phyloP scores from a whole-genome alignment of 2,329 filamentous ascomycete species.

The Phyllosticta citriasiana region DNA sequence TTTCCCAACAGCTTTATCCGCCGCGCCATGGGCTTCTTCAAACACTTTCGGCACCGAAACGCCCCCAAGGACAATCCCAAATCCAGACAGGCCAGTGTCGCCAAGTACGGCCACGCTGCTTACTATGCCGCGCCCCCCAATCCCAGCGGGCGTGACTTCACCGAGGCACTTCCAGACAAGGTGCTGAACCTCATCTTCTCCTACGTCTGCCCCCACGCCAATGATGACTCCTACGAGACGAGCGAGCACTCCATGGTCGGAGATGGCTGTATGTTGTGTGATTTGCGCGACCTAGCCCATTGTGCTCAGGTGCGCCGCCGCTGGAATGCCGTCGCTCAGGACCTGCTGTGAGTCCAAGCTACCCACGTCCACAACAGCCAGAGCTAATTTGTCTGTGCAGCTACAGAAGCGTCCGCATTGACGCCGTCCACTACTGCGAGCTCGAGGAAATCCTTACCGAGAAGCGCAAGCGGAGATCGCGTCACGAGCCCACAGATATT shows the following conservation, averaged over 20 bases:
- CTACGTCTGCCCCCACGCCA: conserved; percentile 72
- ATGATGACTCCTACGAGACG: conserved; percentile 67
- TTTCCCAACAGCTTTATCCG: conserved; percentile 3
- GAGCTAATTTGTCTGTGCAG: conserved; percentile 34
- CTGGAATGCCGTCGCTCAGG: conserved; percentile 55
- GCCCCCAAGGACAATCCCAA: conserved; percentile 18
- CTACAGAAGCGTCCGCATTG: conserved; percentile 83
- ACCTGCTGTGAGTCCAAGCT: conserved; percentile 49
- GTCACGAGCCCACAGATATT: conserved; percentile 70
- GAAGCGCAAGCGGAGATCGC: conserved; percentile 44
- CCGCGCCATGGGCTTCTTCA: conserved; percentile 40
- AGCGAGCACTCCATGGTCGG: conserved; percentile 72
- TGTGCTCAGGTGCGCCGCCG: conserved; percentile 63
- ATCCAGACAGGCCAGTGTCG: conserved; percentile 17
- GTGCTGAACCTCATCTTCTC: conserved; percentile 69
- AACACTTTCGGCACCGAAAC: conserved; percentile 37
- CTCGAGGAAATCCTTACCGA: conserved; percentile 74
- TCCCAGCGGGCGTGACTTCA: conserved; percentile 31
- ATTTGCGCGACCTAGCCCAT: conserved; percentile 77
- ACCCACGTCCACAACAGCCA: conserved; percentile 10
- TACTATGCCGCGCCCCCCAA: conserved; percentile 18
- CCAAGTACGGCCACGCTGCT: conserved; percentile 15
- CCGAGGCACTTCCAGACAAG: conserved; percentile 49
- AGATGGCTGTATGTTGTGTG: conserved; percentile 85
- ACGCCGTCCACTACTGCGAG: conserved; percentile 88